Percentiles rank a stretch among this genome's conserved stretches.
These are phyloP conservation scores for Blastobotrys mokoenaii DNA, from an alignment of 805 yeast species.

Conservation along the genomic window DNA sequence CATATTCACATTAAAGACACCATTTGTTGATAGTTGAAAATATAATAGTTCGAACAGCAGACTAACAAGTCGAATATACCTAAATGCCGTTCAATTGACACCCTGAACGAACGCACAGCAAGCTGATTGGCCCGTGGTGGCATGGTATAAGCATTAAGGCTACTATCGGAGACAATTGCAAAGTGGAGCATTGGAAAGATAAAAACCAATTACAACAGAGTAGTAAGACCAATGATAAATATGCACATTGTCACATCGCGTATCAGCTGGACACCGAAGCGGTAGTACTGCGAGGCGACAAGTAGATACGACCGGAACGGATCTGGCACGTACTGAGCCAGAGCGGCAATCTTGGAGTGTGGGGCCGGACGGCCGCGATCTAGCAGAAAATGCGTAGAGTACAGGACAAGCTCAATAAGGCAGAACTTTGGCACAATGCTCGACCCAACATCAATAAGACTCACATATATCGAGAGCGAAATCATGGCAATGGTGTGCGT, in stretches of 20 bases:
- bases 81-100: too few species aligned
- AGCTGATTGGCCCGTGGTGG: too few species aligned
- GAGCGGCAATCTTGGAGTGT: slow-evolving; percentile 17
- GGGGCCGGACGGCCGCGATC: slow-evolving; percentile 20
- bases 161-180: too few species aligned
- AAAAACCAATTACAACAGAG: slow-evolving; percentile 1
- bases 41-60: too few species aligned
- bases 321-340: slow-evolving; percentile 24
- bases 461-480: slow-evolving; percentile 17
- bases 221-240: slow-evolving; percentile 20
- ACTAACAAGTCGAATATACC: too few species aligned
- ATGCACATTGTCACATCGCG: slow-evolving; percentile 22
- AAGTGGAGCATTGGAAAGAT: too few species aligned
- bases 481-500: slow-evolving; percentile 17
- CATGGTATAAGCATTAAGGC: too few species aligned
- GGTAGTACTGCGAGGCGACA: slow-evolving; percentile 13
- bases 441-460: slow-evolving; percentile 5
- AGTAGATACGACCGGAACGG: slow-evolving; percentile 20
- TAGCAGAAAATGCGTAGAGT: slow-evolving; percentile 17
- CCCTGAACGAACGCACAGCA: too few species aligned
- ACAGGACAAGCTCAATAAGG: slow-evolving; percentile 18
- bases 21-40: too few species aligned
- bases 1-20: too few species aligned
- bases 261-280: slow-evolving; percentile 11
- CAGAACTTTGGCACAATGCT: slow-evolving; percentile 16